phyloP scores from a whole-genome alignment of 768 basidiomycete genomes.

The Clavaria fumosa region DNA sequence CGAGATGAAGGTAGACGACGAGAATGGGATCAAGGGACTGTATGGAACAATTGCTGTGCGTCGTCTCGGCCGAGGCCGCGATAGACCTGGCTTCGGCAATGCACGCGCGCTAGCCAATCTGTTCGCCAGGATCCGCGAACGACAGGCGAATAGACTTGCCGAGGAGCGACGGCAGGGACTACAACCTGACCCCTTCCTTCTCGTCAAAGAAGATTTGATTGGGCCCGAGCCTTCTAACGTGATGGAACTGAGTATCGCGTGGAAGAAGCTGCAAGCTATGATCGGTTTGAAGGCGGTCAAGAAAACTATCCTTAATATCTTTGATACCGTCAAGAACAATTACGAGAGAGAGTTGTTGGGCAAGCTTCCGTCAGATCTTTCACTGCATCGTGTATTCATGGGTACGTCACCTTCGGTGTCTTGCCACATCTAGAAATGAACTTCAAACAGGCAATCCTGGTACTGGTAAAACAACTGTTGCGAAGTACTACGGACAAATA shows the following conservation, averaged over 20 bases:
- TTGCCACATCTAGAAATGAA: too few relatives aligned
- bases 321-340: constrained; percentile 33
- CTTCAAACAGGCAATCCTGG: constrained; percentile 56
- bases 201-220: constrained; percentile 42
- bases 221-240: constrained; percentile 46
- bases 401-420: too few relatives aligned
- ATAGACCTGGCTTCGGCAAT: constrained; percentile 48
- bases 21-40: constrained; percentile 38
- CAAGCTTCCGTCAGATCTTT: constrained; percentile 32
- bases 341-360: constrained; percentile 46
- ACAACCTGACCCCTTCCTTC: constrained; percentile 32
- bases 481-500: constrained; percentile 49
- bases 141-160: constrained; percentile 37
- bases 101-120: constrained; percentile 43
- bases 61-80: constrained; percentile 48
- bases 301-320: constrained; percentile 30
- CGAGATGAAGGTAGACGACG: constrained; percentile 45
- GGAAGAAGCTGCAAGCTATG: constrained; percentile 34
- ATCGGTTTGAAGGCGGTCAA: constrained; percentile 47
- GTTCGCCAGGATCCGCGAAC: constrained; percentile 29
- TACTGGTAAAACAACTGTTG: constrained; percentile 60
- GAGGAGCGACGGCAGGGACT: constrained; percentile 25
- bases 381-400: constrained; percentile 52
- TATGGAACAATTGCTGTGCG: constrained; percentile 39
- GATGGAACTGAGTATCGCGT: constrained; percentile 29